These are phyloP conservation scores for Ceratocystis papillata DNA, from an alignment of 2,329 filamentous ascomycete species.

Conservation along the genomic window DNA sequence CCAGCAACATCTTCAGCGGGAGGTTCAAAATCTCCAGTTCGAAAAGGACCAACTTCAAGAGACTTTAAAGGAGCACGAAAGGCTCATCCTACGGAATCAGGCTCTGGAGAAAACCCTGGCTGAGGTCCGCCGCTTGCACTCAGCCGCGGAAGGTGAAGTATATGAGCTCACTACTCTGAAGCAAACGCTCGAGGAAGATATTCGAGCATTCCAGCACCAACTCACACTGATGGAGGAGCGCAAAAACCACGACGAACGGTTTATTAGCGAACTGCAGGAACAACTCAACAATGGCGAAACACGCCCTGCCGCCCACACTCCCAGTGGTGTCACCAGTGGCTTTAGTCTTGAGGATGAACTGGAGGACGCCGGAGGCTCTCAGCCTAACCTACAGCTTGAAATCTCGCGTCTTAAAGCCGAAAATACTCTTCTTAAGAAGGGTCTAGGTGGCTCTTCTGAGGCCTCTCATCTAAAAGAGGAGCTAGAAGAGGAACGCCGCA, in stretches of 20 bases:
- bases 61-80: slow-evolving; percentile 33
- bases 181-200: slow-evolving; percentile 38
- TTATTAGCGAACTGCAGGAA: slow-evolving; percentile 50
- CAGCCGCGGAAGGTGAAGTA: slow-evolving; percentile 23
- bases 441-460: slow-evolving; percentile 44
- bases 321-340: slow-evolving; percentile 20
- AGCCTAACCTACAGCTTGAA: slow-evolving; percentile 39
- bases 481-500: slow-evolving; percentile 44
- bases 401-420: slow-evolving; percentile 51
- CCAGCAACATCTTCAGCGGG: slow-evolving; percentile 43
- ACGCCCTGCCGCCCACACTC: slow-evolving; percentile 25
- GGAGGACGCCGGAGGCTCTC: slow-evolving; percentile 25
- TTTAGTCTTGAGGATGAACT: slow-evolving; percentile 52
- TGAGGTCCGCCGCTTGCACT: slow-evolving; percentile 29
- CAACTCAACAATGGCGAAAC: slow-evolving; percentile 36
- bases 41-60: slow-evolving; percentile 45
- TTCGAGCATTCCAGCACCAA: slow-evolving; percentile 38
- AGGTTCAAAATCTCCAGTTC: slow-evolving; percentile 45
- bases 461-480: slow-evolving; percentile 45
- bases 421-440: slow-evolving; percentile 47
- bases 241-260: slow-evolving; percentile 41
- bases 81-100: slow-evolving; percentile 32
- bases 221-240: slow-evolving; percentile 40
- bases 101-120: slow-evolving; percentile 32
- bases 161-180: slow-evolving; percentile 35